These are phyloP conservation scores for Paraconiothyrium brasiliense DNA, from an alignment of 2,329 filamentous ascomycete species.

Conservation along the genomic window DNA sequence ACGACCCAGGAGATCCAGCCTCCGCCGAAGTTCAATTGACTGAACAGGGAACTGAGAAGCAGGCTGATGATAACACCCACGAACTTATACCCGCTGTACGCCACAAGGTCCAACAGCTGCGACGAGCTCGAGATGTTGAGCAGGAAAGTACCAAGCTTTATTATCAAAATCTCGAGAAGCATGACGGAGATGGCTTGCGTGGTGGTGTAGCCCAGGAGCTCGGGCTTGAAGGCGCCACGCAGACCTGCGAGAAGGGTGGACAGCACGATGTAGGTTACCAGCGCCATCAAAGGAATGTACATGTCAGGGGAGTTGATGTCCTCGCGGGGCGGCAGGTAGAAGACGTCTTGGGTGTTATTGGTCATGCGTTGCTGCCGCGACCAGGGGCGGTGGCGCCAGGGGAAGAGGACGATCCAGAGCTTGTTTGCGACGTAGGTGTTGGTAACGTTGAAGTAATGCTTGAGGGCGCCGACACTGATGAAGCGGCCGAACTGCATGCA, in stretches of 20 bases:
- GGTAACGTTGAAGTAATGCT: slow-evolving; percentile 99
- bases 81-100: slow-evolving; percentile 98
- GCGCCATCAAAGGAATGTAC: slow-evolving; percentile 98
- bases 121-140: slow-evolving; percentile 93
- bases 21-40: slow-evolving; percentile 79
- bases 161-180: slow-evolving; percentile 83
- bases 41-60: slow-evolving; percentile 70
- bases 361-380: slow-evolving; percentile 80
- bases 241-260: slow-evolving; percentile 90
- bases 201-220: slow-evolving; percentile 89
- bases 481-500: slow-evolving; percentile 74
- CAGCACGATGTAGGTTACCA: slow-evolving; percentile 96
- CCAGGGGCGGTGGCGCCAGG: slow-evolving; percentile 98
- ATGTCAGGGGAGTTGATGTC: slow-evolving; percentile 98
- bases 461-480: slow-evolving; percentile 90
- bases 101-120: slow-evolving; percentile 90
- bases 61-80: slow-evolving; percentile 95
- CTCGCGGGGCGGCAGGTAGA: slow-evolving; percentile 90
- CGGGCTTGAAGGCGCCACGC: slow-evolving; percentile 90
- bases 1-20: slow-evolving; percentile 89
- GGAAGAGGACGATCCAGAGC: slow-evolving; percentile 91
- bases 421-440: slow-evolving; percentile 97
- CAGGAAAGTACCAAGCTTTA: slow-evolving; percentile 94
- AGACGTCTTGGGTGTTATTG: slow-evolving; percentile 67
- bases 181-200: slow-evolving; percentile 85